Conservation (phyloP, 1,139 yeast genomes). For the Diutina sp. region DNA sequence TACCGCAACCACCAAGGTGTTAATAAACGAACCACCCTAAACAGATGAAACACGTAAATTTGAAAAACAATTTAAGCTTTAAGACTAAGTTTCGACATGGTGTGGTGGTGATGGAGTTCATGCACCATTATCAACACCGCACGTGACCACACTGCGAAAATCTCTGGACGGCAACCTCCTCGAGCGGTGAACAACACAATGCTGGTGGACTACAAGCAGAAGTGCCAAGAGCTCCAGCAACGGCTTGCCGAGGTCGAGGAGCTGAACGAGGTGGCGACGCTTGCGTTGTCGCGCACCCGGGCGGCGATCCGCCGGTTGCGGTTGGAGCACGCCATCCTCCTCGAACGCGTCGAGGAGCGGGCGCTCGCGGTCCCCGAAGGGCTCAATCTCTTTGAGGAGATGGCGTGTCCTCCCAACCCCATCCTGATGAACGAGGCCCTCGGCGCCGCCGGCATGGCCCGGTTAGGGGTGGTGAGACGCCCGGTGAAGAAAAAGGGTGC, state of each 20-base stretch:
- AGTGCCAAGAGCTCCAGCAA: slow-evolving; percentile 60
- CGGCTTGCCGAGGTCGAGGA: slow-evolving; percentile 68
- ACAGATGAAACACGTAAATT: neutral
- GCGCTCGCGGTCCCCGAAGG: neutral
- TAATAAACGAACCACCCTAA: neutral
- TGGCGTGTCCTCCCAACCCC: slow-evolving; percentile 2
- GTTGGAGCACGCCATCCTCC: slow-evolving; percentile 65
- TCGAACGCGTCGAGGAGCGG: slow-evolving; percentile 57
- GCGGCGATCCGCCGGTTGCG: slow-evolving; percentile 67
- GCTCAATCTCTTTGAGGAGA: slow-evolving; percentile 1
- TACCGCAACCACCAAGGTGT: neutral
- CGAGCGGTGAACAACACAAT: neutral
- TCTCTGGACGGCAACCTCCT: neutral
- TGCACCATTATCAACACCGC: neutral
- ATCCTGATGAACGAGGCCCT: slow-evolving; percentile 8
- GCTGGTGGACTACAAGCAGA: slow-evolving; percentile 28
- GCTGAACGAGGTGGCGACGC: slow-evolving; percentile 64
- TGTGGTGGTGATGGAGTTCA: neutral
- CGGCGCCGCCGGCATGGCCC: slow-evolving; percentile 19
- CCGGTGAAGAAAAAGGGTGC: neutral
- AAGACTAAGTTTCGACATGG: no score
- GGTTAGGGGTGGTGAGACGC: neutral
- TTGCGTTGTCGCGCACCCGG: slow-evolving; percentile 72
- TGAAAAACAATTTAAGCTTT: no score
- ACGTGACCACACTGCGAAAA: neutral